Percentiles rank a stretch among this genome's conserved stretches.
Conservation (phyloP, 2,329 filamentous ascomycete species). For the Sporothrix phasma region DNA sequence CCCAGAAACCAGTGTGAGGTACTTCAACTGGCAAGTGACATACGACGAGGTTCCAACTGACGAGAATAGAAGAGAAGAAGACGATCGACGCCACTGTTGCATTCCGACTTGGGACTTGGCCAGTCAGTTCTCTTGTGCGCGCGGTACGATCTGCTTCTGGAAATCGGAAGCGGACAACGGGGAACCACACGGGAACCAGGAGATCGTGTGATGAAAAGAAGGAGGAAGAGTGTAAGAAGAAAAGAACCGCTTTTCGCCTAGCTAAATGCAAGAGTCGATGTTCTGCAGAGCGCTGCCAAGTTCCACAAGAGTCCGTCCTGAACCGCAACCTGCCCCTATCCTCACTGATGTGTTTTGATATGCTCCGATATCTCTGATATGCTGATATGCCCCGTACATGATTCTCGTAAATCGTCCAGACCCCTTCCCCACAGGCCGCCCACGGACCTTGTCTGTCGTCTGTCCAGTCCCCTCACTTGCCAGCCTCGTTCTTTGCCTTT, state of each 20-base stretch:
- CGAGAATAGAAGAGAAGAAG: neutral
- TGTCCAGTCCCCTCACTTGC: neutral
- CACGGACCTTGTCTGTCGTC: neutral
- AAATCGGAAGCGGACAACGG: too few species aligned
- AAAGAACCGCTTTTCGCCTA: neutral
- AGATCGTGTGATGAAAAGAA: neutral
- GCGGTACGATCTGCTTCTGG: neutral
- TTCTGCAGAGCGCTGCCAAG: neutral
- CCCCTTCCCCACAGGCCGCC: neutral
- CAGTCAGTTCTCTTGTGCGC: too few species aligned
- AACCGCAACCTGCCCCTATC: too few species aligned
- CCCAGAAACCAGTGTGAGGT: neutral
- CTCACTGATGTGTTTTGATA: neutral
- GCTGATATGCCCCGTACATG: too few species aligned
- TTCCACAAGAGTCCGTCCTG: neutral
- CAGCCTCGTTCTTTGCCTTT: neutral
- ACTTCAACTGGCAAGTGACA: neutral
- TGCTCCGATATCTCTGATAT: neutral
- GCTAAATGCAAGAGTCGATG: neutral
- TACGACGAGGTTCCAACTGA: neutral
- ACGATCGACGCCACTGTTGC: too few species aligned
- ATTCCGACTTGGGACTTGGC: too few species aligned
- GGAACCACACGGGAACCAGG: too few species aligned
- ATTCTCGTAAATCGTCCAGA: neutral
- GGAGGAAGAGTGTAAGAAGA: neutral